Conservation (phyloP, 257 asterid species). For the Leptodermis oblonga region DNA sequence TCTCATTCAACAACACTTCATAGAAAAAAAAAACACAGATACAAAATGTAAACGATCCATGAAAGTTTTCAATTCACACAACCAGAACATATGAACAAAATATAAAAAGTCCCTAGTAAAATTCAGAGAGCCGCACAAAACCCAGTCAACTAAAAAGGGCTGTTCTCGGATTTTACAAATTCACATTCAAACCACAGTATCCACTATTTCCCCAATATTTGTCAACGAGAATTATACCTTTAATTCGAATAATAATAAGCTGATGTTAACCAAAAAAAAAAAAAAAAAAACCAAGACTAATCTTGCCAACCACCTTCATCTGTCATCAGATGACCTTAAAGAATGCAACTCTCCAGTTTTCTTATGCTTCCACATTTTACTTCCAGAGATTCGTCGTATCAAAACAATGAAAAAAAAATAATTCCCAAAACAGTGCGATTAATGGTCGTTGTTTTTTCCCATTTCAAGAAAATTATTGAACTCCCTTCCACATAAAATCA, state of each 20-base stretch:
- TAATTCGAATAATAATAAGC: neutral
- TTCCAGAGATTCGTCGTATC: neutral
- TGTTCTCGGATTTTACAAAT: neutral
- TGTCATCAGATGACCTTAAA: neutral
- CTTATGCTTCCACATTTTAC: no score
- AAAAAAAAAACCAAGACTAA: neutral
- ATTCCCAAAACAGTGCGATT: no score
- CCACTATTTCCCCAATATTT: neutral
- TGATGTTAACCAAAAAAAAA: neutral
- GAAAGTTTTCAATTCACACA: no score
- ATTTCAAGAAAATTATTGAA: neutral
- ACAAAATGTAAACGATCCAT: neutral
- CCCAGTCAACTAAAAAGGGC: neutral
- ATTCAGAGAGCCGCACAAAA: neutral
- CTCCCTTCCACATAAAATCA: neutral
- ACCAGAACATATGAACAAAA: neutral
- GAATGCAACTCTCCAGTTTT: neutral
- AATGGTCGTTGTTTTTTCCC: neutral
- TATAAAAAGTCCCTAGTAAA: neutral
- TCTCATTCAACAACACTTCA: no score
- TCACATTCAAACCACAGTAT: neutral
- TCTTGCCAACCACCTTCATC: neutral
- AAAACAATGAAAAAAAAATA: neutral
- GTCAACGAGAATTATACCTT: neutral
- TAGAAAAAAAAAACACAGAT: neutral